Base-by-base conservation (phyloP, 306 rosid species). In the Rosa lucieae region DNA sequence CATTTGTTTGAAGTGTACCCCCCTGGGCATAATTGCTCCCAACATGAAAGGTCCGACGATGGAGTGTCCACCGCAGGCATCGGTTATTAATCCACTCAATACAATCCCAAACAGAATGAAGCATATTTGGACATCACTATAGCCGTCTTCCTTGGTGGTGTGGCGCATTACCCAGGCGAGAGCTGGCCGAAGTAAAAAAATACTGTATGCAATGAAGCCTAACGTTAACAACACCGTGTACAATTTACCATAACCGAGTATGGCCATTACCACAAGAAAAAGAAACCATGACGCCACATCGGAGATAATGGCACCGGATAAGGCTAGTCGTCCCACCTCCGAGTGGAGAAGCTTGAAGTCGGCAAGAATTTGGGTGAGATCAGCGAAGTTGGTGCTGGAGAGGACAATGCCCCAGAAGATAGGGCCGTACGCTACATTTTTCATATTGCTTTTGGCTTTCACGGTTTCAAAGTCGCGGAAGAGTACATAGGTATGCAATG, bases 41-140 rank as follows among this genome's bases (percentile, higher is more conserved):
- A 86, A 80, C 86, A 87, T 68, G 65, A 84, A 82, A 3, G 90
- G 86, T n/a, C 90, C 90, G 0, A 83, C 72, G 2, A 87, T 82
- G 20, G 88, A 85, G 51, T 87, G 85, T 0, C 84, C 61, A 3
- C 90, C 90, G 20, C 83, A 84, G 0, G 79, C 37, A 26, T 87
- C 88, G 0, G 83, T 78, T 8, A 84, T 46, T 74, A 73, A 82
- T 0, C 85, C 87, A 29, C 78, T 73, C 0, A 80, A 10, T 6
- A 82, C 62, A 1, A 84, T 86, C 3, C 86, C 88, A 0, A 81
- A 65, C 68, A 87, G 26, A 35, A 82, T 26, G 39, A 72, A 75
- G 20, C 85, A 40, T 0, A 82, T 35, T 13, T 82, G 88, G n/a
- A 12, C 73, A 13, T 77, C 81, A 6, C 18, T 71, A 78, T 78